These are phyloP conservation scores for Colletotrichum sp. DNA, from an alignment of 2,329 filamentous ascomycete genomes.

Conservation along the genomic window DNA sequence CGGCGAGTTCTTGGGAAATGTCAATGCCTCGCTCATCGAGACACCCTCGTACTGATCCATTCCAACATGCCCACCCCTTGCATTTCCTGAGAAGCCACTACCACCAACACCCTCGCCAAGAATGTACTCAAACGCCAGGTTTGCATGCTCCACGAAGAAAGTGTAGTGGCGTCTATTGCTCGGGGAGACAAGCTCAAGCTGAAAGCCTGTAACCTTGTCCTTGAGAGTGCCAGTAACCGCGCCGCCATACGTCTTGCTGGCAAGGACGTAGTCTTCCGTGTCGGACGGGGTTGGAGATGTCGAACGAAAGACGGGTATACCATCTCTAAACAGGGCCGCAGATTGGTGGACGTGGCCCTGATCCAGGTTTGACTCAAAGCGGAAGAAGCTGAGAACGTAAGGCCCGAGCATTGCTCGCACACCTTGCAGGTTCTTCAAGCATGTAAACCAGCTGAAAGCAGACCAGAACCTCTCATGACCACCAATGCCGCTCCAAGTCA, in stretches of 20 bases:
- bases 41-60: slow-evolving; percentile 14
- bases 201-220: neutral
- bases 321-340: neutral
- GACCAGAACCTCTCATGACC: neutral
- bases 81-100: slow-evolving; percentile 10
- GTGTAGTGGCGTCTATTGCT: neutral
- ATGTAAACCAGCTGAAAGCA: neutral
- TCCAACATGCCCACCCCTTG: slow-evolving; percentile 10
- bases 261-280: neutral
- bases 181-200: neutral
- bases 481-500: neutral
- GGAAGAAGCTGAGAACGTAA: neutral
- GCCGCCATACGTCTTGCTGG: slow-evolving; percentile 20
- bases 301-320: neutral
- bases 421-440: neutral
- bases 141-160: neutral
- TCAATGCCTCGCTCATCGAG: slow-evolving; percentile 19
- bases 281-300: neutral
- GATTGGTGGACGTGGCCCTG: neutral
- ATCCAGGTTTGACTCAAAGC: neutral
- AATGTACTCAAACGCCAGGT: neutral
- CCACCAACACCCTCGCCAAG: slow-evolving; percentile 23
- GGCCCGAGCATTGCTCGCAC: neutral
- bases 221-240: slow-evolving; percentile 20
- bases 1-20: slow-evolving; percentile 22